Base-by-base conservation (phyloP, 805 yeast genomes). In the Lachancea cidri region DNA sequence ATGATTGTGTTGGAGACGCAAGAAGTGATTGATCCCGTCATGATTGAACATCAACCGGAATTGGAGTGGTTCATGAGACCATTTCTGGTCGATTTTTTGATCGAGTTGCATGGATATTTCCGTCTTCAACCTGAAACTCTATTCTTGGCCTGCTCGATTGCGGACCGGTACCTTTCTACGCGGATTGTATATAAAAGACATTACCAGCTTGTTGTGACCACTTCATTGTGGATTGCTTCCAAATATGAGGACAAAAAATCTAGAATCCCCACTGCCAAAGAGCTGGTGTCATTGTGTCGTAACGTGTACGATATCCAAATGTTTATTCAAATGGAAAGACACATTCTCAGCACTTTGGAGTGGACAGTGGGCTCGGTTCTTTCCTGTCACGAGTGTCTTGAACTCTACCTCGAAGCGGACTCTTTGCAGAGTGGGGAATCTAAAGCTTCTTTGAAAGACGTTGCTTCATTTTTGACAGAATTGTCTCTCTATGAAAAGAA, bases 21-120 rank as follows among this genome's bases (percentile, higher is more conserved):
- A 16, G 31, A 41, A 31, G 9, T 22, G 9, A 29, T 52, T 46
- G 64, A 73, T 60, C 58, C 78, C 47, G 51, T 74, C 58, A 76
- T 86, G 76, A 83, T 87, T 49, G 87, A 81, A 47, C 74, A 81
- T 43, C 98, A 89, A 62, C 96, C 96, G 2, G 94, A 87, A 58
- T 72, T 89, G 37, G 77, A 79, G 38, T 80, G 89, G 79, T 71
- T 71, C 41, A 83, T 87, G 77, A 74, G 97, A 52, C 81, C 85
- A 11, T 82, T 77, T 53, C 68, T 88, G 38, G 72, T 89, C 32
- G 94, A 87, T 54, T 86, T 87, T 51, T 64, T 87, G 33, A 68
- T 87, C 43, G 91, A 86, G 25, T 56, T 76, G 44, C 79, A 78
- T 62, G 73, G 78, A 44, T 78, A 74, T 35, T 75, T 72, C 55